Base-by-base conservation (phyloP, 2,329 filamentous ascomycete genomes). In the Dothidotthia symphoricarpi region DNA sequence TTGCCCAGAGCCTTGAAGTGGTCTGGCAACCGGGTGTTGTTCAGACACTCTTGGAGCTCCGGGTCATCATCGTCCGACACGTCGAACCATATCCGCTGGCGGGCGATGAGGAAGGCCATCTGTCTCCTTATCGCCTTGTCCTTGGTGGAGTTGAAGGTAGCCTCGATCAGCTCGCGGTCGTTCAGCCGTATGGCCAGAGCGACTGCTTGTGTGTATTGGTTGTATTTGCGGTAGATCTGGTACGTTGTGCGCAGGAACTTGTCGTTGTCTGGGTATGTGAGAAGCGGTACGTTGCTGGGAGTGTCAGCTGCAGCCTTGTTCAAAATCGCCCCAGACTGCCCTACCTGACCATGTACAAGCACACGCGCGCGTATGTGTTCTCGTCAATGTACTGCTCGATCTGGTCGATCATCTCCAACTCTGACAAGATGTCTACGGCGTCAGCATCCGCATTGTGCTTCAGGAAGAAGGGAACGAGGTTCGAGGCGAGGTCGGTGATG, bases 401-500 rank as follows among this genome's bases (percentile, higher is more conserved):
- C 61, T 90, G 75, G 61, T 96, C 88, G 53, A 98, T 97, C 66
- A 96, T 95, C 71, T 98, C 93, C 43, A 98, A 75, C 71, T 98
- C 94, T 64, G 89, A 96, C 76, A 98, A 82, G 51, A 98, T 77
- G 68, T 98, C 93, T 25, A 98, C 93, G 2, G 93, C 94, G 68
- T 98, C 93, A 15, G 93, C 94, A 72, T 98, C 93, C 32, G 93
- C 93, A 58, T 98, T 97, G 75, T 91, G 94, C 74, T 91, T 88
- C 40, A 98, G 77, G 73, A 97, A 98, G 59, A 95, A 87, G 1
- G 94, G 93, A 9, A 98, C 87, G 22, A 98, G 79, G 25, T 85
- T 78, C 46, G 91, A 71, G 13, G 89, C 87, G 39, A 98, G 81
- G 55, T 95, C 83, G 36, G 89, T 81, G 40, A 98, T 75, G 60